Evolutionary conservation across 345 rosid genomes (phyloP), one percentile per base, ranked within the genome.

Genomic region (Eucalyptus tenuipes): DNA sequence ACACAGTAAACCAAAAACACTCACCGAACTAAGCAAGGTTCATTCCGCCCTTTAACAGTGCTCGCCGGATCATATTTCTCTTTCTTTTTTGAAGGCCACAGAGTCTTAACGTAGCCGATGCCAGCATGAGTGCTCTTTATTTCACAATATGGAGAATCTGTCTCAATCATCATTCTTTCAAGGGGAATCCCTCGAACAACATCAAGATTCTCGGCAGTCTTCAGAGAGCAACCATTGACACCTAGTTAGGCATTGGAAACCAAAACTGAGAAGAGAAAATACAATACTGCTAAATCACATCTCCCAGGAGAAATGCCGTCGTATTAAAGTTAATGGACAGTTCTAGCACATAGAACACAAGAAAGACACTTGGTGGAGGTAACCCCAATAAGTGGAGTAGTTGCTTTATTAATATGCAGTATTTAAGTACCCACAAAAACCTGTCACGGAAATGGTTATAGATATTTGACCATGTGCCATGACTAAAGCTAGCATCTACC

Each of bases 91-190:
- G 97, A 98, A 92, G 97, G 95, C 99, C 97, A 95, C 33, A 81
- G 59, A 52, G 97, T 93, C 88, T 95, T 95, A 33, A 98, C 94
- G 44, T 93, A 94, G 45, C 87, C 90, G 49, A 95, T 93, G 49
- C 99, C 97, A 13, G 99, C 98, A 86, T 97, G 97, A 79, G 99
- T 94, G 92, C 91, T 98, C 89, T 92, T 98, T 49, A 98, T 95
- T 48, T 98, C 99, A 86, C 99, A 98, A 85, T 98, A 97, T n/a
- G 99, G 99, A 89, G 99, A 97, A 91, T 98, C 99, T 10, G 99
- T 98, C 91, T 98, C 99, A 27, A 97, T 96, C 99, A 97, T 98
- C 98, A 96, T 96, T 91, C 95, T 95, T 90, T 95, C 99, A 87
- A 94, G 88, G 9, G 99, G 99, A 87, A 98, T 92, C 25, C 92